These are phyloP conservation scores for Odonthalia washingtoniensis DNA, from an alignment of 31 red algal genomes.

Conservation along the genomic window DNA sequence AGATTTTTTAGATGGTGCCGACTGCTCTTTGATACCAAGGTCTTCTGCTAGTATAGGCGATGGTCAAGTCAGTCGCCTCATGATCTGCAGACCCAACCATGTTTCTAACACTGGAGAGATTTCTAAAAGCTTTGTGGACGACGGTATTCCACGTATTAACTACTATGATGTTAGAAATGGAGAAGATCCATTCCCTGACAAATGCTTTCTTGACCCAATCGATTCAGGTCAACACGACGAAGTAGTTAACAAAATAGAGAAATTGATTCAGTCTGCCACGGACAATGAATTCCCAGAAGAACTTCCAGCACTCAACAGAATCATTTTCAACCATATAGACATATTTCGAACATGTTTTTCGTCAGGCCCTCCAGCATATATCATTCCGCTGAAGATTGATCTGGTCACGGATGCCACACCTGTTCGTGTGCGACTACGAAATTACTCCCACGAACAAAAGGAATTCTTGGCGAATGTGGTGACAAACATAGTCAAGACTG, in stretches of 20 bases:
- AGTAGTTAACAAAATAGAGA: not conserved
- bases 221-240: constrained; percentile 9
- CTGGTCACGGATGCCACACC: not conserved
- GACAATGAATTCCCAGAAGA: not conserved
- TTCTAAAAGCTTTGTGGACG: not conserved
- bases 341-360: not conserved
- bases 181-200: constrained; percentile 25
- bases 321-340: not conserved
- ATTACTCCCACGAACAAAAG: constrained; percentile 7
- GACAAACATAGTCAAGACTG: not conserved
- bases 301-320: not conserved
- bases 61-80: not conserved
- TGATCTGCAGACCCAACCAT: not conserved
- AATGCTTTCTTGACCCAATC: constrained; percentile 10
- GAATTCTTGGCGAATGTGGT: not conserved
- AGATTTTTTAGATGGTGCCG: not conserved
- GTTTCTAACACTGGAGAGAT: not conserved
- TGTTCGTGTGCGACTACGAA: not conserved
- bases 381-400: constrained; percentile 16
- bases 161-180: not conserved
- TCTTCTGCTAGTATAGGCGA: not conserved
- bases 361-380: not conserved
- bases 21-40: not conserved
- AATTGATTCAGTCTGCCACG: not conserved
- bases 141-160: not conserved